A percentile compares a stretch with the other conserved stretches of the same genome.
phyloP scores from a whole-genome alignment of 2,329 filamentous ascomycete genomes.

The Parasarocladium wereldwijsianum region DNA sequence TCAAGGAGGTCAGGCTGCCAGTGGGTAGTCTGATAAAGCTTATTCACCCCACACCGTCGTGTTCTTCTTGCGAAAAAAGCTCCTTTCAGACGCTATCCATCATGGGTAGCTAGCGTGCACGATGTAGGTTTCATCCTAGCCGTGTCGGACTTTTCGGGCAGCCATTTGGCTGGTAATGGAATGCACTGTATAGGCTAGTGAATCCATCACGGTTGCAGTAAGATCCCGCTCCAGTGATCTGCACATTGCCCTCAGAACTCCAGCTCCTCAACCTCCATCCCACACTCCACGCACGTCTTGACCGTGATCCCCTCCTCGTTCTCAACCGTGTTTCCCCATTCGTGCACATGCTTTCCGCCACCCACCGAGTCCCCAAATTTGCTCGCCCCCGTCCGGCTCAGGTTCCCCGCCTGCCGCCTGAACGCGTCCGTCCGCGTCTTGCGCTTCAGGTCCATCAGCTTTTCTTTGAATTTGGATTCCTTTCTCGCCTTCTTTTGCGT shows the following conservation, averaged over 20 bases:
- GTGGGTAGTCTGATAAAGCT: too few relatives aligned
- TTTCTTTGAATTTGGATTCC: constrained; percentile 82
- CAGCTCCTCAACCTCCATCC: constrained; percentile 66
- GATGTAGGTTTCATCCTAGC: too few relatives aligned
- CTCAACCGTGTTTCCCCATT: constrained; percentile 63
- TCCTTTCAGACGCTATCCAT: too few relatives aligned
- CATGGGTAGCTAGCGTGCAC: too few relatives aligned
- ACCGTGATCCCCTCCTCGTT: constrained; percentile 59
- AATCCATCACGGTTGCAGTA: too few relatives aligned
- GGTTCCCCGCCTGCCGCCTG: constrained; percentile 49
- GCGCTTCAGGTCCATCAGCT: constrained; percentile 81
- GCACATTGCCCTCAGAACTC: constrained; percentile 47
- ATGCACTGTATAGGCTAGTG: too few relatives aligned
- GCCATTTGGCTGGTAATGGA: too few relatives aligned
- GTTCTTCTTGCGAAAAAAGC: too few relatives aligned
- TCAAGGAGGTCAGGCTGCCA: too few relatives aligned
- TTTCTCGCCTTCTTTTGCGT: constrained; percentile 71
- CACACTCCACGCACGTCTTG: constrained; percentile 65
- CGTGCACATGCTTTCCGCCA: constrained; percentile 67
- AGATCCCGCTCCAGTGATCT: not conserved
- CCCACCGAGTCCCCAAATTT: constrained; percentile 68
- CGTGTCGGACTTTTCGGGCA: too few relatives aligned
- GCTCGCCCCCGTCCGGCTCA: constrained; percentile 35
- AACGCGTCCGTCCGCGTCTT: constrained; percentile 86
- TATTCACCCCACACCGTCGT: too few relatives aligned